phyloP scores from a whole-genome alignment of 306 rosid genomes.

The Carpinus viminea region DNA sequence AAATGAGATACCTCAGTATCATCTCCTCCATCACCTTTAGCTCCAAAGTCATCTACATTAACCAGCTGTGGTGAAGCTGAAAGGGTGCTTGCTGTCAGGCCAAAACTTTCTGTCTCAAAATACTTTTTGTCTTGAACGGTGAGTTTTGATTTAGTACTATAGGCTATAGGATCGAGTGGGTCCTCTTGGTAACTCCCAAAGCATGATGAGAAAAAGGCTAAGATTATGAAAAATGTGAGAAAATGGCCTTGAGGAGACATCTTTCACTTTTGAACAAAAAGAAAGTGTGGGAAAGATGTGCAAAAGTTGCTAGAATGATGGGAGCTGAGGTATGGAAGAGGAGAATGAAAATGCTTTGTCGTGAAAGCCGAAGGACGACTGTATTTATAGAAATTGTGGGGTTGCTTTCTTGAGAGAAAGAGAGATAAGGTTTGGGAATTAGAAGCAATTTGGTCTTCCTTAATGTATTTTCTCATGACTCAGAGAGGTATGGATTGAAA shows the following conservation, averaged over 20 bases:
- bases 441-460: slow-evolving; percentile 22
- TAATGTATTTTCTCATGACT: slow-evolving; percentile 11
- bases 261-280: slow-evolving; percentile 20
- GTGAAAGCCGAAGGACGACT: neutral
- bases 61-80: slow-evolving; percentile 15
- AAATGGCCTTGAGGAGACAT: slow-evolving; percentile 31
- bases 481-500: slow-evolving; percentile 21
- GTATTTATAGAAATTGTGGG: slow-evolving; percentile 37
- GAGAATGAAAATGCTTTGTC: slow-evolving; percentile 19
- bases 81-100: neutral
- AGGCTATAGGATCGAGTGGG: slow-evolving; percentile 6
- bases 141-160: neutral
- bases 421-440: slow-evolving; percentile 13
- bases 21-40: slow-evolving; percentile 46
- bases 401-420: slow-evolving; percentile 15
- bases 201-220: slow-evolving; percentile 35
- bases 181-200: slow-evolving; percentile 28
- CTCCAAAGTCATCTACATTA: slow-evolving; percentile 67
- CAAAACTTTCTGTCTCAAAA: slow-evolving; percentile 23
- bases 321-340: slow-evolving; percentile 30
- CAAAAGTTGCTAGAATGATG: neutral
- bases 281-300: slow-evolving; percentile 8
- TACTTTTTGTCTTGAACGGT: neutral
- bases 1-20: slow-evolving; percentile 49
- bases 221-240: slow-evolving; percentile 26